Conservation (phyloP, 768 basidiomycete genomes). For the Serendipita sp. region DNA sequence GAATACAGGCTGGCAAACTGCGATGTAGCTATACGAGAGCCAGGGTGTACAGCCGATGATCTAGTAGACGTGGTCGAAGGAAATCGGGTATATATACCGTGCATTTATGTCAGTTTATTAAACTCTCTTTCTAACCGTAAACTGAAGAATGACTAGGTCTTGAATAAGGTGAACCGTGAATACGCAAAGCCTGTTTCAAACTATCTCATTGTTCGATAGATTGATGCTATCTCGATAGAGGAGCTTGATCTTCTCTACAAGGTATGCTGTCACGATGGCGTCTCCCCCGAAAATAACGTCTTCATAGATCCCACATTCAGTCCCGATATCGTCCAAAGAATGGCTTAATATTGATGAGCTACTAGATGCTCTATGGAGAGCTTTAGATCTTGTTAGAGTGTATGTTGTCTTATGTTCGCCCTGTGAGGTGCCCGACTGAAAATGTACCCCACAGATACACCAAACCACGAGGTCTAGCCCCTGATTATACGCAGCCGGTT, state of each 20-base stretch:
- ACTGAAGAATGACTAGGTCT: constrained; percentile 31
- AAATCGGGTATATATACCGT: constrained; percentile 89
- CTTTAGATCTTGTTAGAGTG: constrained; percentile 82
- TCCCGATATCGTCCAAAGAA: constrained; percentile 82
- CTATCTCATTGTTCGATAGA: constrained; percentile 27
- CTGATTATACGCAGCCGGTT: constrained; percentile 84
- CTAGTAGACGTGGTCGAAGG: constrained; percentile 96
- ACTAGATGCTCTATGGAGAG: constrained; percentile 83
- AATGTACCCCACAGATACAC: constrained; percentile 36
- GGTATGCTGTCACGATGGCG: background rate
- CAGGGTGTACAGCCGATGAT: constrained; percentile 85
- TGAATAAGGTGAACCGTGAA: constrained; percentile 52
- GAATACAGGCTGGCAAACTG: constrained; percentile 85
- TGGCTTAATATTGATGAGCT: constrained; percentile 98
- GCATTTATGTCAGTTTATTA: constrained; percentile 53
- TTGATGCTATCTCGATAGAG: constrained; percentile 96
- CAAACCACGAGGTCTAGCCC: constrained; percentile 78
- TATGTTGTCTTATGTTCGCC: constrained; percentile 20
- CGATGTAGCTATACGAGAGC: constrained; percentile 86
- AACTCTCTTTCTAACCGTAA: background rate
- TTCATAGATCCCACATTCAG: constrained; percentile 90
- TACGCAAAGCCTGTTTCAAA: too few relatives aligned
- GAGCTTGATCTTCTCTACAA: constrained; percentile 80
- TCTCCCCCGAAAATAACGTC: constrained; percentile 20
- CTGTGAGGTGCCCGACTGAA: background rate